Conservation (phyloP, 768 basidiomycete genomes). For the Cubamyces sp. region DNA sequence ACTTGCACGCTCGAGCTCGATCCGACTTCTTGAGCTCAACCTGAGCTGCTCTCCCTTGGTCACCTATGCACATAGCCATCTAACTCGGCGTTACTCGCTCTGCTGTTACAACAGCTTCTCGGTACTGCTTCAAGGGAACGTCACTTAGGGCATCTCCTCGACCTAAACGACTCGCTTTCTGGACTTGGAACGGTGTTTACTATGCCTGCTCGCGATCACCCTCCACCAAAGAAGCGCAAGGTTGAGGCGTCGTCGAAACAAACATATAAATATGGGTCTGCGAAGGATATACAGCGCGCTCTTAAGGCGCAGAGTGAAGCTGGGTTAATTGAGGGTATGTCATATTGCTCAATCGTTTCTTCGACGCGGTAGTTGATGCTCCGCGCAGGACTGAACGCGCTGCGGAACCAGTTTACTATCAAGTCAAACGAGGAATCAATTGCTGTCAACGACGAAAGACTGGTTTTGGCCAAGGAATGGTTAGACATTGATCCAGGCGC, state of each 20-base stretch:
- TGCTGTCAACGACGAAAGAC: conserved; percentile 58
- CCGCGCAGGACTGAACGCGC: conserved; percentile 46
- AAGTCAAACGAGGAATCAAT: conserved; percentile 52
- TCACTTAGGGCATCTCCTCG: no score
- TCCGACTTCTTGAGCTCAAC: no score
- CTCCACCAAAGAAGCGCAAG: conserved; percentile 14
- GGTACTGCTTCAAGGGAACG: no score
- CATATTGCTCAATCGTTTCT: not conserved
- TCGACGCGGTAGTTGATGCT: not conserved
- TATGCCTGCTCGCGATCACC: conserved; percentile 17
- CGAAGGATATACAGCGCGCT: conserved; percentile 22
- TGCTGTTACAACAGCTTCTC: no score
- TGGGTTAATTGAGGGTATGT: conserved; percentile 23
- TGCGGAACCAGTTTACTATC: conserved; percentile 68
- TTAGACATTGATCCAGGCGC: conserved; percentile 58
- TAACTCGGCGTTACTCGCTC: no score
- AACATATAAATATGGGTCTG: conserved; percentile 10
- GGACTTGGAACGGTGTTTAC: no score
- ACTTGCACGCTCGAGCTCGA: not conserved
- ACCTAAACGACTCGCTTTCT: no score
- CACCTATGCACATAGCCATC: no score
- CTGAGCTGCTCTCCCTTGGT: no score
- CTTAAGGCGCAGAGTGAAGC: conserved; percentile 24
- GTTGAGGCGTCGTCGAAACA: conserved; percentile 15
- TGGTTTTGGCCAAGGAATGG: conserved; percentile 66